Conservation (phyloP, 148 eudicot genomes). For the Persicaria maculosa region DNA sequence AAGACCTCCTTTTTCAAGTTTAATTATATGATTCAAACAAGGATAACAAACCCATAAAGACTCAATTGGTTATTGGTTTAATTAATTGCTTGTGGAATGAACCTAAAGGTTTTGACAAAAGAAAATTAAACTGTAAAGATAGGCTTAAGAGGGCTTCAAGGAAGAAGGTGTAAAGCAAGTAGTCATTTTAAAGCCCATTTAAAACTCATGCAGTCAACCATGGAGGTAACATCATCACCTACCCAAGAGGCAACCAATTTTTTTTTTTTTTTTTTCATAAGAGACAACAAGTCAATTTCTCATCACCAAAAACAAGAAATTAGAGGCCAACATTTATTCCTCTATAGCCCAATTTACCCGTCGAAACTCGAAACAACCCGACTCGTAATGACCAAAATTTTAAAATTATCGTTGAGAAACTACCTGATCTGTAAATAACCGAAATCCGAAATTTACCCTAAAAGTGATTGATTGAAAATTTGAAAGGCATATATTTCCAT, state of each 20-base stretch:
- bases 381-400: not conserved
- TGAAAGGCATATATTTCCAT: not conserved
- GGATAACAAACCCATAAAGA: not conserved
- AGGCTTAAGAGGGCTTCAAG: not conserved
- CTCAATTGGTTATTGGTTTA: not conserved
- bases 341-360: not conserved
- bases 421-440: not conserved
- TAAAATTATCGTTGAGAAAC: not conserved
- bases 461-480: not conserved
- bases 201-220: not conserved
- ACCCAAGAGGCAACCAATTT: conserved; percentile 6
- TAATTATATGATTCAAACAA: not conserved
- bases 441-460: not conserved
- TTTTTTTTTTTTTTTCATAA: not conserved
- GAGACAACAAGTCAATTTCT: conserved; percentile 1
- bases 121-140: not conserved
- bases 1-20: not conserved
- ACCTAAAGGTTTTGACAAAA: not conserved
- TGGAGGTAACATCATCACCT: conserved; percentile 9
- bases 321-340: not conserved
- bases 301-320: conserved; percentile 11
- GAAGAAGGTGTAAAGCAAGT: not conserved
- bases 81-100: not conserved
- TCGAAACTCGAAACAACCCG: not conserved
- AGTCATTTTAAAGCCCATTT: not conserved